A percentile compares a stretch with the other conserved stretches of the same genome.
These are phyloP conservation scores for Barnettozyma sp. DNA, from an alignment of 805 yeast genomes.

Conservation along the genomic window DNA sequence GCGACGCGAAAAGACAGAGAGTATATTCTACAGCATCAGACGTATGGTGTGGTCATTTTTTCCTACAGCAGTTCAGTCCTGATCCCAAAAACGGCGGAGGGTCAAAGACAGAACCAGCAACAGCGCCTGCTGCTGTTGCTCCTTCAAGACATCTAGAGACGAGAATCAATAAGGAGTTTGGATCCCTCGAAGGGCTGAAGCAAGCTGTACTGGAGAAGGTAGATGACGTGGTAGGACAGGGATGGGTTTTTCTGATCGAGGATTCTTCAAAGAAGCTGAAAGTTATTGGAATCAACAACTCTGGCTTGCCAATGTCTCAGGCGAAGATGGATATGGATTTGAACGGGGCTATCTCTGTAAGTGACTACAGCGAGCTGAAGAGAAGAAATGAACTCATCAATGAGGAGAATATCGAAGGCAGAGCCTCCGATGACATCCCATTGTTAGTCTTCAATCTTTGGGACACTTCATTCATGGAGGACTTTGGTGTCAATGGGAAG, in stretches of 20 bases:
- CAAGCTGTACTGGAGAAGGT: conserved; percentile 12
- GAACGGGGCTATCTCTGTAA: conserved; percentile 59
- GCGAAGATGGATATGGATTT: conserved; percentile 69
- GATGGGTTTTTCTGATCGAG: conserved; percentile 73
- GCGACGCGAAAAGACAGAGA: conserved; percentile 56
- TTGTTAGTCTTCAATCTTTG: conserved; percentile 74
- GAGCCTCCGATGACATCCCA: conserved; percentile 46
- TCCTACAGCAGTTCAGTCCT: conserved; percentile 53
- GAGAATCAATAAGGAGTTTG: conserved; percentile 33
- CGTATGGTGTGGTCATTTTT: conserved; percentile 87
- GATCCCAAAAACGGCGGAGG: too few relatives aligned
- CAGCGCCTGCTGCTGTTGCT: too few relatives aligned
- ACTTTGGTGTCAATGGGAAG: conserved; percentile 76
- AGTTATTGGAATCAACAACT: conserved; percentile 53
- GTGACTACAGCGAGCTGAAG: conserved; percentile 43
- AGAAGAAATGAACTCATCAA: conserved; percentile 38
- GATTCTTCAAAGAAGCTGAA: conserved; percentile 50
- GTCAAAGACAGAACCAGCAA: too few relatives aligned
- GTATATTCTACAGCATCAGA: conserved; percentile 87
- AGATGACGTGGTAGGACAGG: conserved; percentile 44
- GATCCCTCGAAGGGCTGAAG: conserved; percentile 23
- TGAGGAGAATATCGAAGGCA: conserved; percentile 41
- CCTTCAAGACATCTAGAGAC: conserved; percentile 32
- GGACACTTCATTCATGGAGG: conserved; percentile 83
- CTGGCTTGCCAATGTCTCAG: conserved; percentile 71